These are phyloP conservation scores for Aureobasidium lini DNA, from an alignment of 2,329 filamentous ascomycete genomes.

Conservation along the genomic window DNA sequence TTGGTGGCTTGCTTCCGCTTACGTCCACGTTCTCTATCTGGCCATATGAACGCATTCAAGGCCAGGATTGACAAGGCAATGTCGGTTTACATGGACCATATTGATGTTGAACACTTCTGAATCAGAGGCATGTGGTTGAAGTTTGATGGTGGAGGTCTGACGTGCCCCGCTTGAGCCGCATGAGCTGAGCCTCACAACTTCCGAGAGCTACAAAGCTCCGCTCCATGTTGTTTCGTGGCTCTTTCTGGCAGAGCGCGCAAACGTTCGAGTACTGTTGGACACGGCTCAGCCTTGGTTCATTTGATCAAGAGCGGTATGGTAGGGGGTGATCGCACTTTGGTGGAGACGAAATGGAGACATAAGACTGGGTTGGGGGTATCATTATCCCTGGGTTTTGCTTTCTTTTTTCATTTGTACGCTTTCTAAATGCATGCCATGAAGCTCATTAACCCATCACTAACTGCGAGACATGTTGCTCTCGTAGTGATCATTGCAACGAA, in stretches of 20 bases:
- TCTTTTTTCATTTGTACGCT: conserved; percentile 14
- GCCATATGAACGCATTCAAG: too few species aligned
- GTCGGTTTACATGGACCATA: too few species aligned
- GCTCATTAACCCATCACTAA: conserved; percentile 14
- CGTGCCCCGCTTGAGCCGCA: background rate
- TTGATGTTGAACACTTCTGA: background rate
- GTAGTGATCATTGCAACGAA: background rate
- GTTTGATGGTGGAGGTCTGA: background rate
- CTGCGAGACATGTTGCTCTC: conserved; percentile 5
- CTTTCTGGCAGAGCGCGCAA: too few species aligned
- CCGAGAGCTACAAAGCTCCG: too few species aligned
- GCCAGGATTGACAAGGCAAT: too few species aligned
- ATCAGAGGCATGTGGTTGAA: background rate
- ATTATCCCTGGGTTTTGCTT: conserved; percentile 11
- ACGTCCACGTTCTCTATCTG: too few species aligned
- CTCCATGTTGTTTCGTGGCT: too few species aligned
- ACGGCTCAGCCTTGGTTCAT: too few species aligned
- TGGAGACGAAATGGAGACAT: background rate
- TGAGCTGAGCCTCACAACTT: background rate
- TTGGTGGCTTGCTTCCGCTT: too few species aligned
- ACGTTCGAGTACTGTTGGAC: too few species aligned
- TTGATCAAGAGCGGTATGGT: too few species aligned
- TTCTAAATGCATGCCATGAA: conserved; percentile 14
- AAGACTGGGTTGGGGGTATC: conserved; percentile 7
- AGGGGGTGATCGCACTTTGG: background rate